A percentile compares a stretch with the other conserved stretches of the same genome.
phyloP scores from a whole-genome alignment of 768 basidiomycete genomes.

The Boletus reticuloceps region DNA sequence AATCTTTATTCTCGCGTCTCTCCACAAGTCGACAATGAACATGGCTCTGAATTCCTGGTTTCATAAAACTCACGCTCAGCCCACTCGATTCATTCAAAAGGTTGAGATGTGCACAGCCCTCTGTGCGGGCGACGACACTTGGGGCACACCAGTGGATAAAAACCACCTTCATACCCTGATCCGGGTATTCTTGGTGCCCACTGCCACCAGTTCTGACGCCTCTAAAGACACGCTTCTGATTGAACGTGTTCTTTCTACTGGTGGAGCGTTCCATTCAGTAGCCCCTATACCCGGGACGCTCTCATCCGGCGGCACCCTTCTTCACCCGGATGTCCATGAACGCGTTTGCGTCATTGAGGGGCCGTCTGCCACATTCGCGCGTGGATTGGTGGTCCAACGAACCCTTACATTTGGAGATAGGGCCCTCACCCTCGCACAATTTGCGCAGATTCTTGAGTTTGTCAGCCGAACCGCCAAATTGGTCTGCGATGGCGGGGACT shows the following conservation, averaged over 20 bases:
- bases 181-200: not conserved
- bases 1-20: not conserved
- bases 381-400: conserved; percentile 7
- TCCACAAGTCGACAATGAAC: not conserved
- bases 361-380: not conserved
- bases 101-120: conserved; percentile 11
- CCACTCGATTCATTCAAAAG: conserved; percentile 1
- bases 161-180: conserved; percentile 9
- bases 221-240: conserved; percentile 4
- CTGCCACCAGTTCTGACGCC: not conserved
- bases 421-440: not conserved
- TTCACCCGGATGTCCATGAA: conserved; percentile 14
- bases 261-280: conserved; percentile 2
- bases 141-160: not conserved
- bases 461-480: conserved; percentile 1
- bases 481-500: conserved; percentile 8
- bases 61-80: not conserved
- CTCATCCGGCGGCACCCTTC: not conserved
- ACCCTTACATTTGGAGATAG: not conserved
- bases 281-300: not conserved
- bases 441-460: conserved; percentile 6
- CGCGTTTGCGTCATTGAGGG: not conserved
- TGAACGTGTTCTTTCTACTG: conserved; percentile 15
- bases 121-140: not conserved
- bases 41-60: conserved; percentile 3